Evolutionary conservation across 306 rosid species (phyloP).

Genomic region (Betula pendula): DNA sequence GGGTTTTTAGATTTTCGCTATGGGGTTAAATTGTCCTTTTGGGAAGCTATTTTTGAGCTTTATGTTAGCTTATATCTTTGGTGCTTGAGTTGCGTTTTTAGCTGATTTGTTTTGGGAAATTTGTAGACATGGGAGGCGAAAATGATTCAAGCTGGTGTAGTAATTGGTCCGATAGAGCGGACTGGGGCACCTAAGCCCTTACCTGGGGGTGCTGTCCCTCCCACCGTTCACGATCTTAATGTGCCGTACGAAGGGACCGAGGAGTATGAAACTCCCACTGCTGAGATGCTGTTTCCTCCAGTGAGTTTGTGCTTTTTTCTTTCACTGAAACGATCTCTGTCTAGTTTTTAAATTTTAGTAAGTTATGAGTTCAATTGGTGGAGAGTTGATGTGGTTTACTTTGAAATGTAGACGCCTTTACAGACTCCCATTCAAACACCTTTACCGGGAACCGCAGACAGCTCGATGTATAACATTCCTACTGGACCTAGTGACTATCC

Average conservation of each 20-base stretch:
- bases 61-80: neutral
- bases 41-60: constrained; percentile 15
- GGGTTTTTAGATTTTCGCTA: constrained; percentile 28
- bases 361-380: neutral
- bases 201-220: constrained; percentile 81
- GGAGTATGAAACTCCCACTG: constrained; percentile 97
- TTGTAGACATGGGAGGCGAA: constrained; percentile 89
- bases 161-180: constrained; percentile 81
- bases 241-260: constrained; percentile 95
- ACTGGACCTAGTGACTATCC: constrained; percentile 84
- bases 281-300: constrained; percentile 93
- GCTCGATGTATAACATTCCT: constrained; percentile 67
- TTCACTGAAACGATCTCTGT: neutral
- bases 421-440: constrained; percentile 97
- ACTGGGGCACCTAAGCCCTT: constrained; percentile 56
- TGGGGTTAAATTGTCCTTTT: neutral
- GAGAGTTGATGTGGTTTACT: constrained; percentile 21
- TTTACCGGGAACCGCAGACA: constrained; percentile 77
- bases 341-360: neutral
- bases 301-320: constrained; percentile 52
- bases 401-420: constrained; percentile 63
- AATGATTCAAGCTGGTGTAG: constrained; percentile 84
- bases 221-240: constrained; percentile 97
- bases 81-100: constrained; percentile 3
- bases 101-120: constrained; percentile 20